phyloP scores from a whole-genome alignment of 805 yeast genomes.

The Pichia membranifaciens region DNA sequence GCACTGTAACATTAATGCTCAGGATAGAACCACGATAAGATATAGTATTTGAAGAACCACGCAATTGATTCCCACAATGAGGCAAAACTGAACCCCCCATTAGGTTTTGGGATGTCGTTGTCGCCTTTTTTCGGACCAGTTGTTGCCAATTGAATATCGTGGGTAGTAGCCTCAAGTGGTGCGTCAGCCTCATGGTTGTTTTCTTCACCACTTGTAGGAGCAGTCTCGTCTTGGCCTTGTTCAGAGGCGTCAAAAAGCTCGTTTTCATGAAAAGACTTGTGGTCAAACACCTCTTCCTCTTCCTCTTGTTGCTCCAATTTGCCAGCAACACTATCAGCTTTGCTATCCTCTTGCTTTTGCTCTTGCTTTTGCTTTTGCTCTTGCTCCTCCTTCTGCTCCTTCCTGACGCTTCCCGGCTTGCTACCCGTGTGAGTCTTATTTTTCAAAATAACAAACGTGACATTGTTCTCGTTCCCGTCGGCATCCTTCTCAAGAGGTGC shows the following conservation, averaged over 20 bases:
- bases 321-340: background rate
- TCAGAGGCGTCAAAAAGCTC: slow-evolving; percentile 4
- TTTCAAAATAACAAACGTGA: slow-evolving; percentile 11
- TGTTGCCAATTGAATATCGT: background rate
- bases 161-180: background rate
- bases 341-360: background rate
- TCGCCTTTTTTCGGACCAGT: background rate
- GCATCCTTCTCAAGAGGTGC: slow-evolving; percentile 22
- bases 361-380: no score
- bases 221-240: background rate
- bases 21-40: slow-evolving; percentile 15
- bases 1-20: background rate
- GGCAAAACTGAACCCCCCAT: background rate
- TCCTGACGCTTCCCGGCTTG: background rate
- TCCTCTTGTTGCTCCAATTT: background rate
- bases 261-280: slow-evolving; percentile 4
- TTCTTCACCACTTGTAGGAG: slow-evolving; percentile 11
- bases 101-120: background rate
- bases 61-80: slow-evolving; percentile 13
- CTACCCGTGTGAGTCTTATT: background rate
- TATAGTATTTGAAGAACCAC: slow-evolving; percentile 18
- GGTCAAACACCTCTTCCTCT: slow-evolving; percentile 1
- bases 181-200: background rate
- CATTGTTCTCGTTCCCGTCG: slow-evolving; percentile 26
- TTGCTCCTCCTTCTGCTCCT: no score